Evolutionary conservation across 1,139 yeast genomes (phyloP).

Genomic region (Diutina pseudorugosa): DNA sequence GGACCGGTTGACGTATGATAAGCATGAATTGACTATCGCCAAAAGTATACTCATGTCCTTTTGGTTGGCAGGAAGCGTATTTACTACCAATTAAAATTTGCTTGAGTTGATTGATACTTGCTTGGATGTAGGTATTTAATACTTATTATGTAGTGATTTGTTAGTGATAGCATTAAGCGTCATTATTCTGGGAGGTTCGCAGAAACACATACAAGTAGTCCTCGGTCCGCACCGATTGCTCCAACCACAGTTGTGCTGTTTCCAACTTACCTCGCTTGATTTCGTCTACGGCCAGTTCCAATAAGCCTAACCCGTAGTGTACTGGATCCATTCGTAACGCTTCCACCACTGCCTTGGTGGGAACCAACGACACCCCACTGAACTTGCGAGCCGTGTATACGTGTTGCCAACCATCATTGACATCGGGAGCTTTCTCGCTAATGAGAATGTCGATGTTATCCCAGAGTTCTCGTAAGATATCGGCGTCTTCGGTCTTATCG

Average conservation of each 20-base stretch:
- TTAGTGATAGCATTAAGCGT: too few relatives aligned
- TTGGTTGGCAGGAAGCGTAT: too few relatives aligned
- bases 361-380: neutral
- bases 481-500: constrained; percentile 59
- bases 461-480: constrained; percentile 32
- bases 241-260: constrained; percentile 11
- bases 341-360: neutral
- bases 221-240: constrained; percentile 14
- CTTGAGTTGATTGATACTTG: too few relatives aligned
- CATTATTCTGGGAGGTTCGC: constrained; percentile 9
- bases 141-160: too few relatives aligned
- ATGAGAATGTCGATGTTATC: constrained; percentile 47
- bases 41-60: too few relatives aligned
- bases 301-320: constrained; percentile 8
- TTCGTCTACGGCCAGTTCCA: constrained; percentile 11
- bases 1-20: too few relatives aligned
- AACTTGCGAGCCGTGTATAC: neutral
- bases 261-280: constrained; percentile 10
- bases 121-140: too few relatives aligned
- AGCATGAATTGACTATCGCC: too few relatives aligned
- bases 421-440: constrained; percentile 21
- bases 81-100: too few relatives aligned
- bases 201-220: constrained; percentile 22
- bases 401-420: constrained; percentile 4
- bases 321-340: neutral